Conservation (phyloP, 441 rosid genomes). For the Lepidium campestre region DNA sequence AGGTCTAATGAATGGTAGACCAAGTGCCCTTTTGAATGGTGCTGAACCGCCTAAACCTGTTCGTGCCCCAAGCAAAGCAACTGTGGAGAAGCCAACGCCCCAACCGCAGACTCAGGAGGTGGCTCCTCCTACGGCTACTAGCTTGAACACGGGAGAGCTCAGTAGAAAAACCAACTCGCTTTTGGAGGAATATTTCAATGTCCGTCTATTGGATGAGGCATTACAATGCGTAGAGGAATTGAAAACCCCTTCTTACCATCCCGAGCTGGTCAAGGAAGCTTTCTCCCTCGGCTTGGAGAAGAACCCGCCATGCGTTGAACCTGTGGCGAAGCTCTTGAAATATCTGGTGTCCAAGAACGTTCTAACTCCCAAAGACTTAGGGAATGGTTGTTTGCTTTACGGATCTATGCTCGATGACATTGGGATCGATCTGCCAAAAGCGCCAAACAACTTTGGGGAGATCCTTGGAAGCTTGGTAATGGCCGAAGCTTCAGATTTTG, state of each 20-base stretch:
- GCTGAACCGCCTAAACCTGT: constrained; percentile 38
- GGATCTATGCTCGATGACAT: constrained; percentile 73
- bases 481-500: constrained; percentile 50
- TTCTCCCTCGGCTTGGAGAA: constrained; percentile 65
- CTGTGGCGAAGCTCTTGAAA: constrained; percentile 46
- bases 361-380: constrained; percentile 45
- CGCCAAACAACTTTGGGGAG: constrained; percentile 74
- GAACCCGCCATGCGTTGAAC: constrained; percentile 62
- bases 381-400: constrained; percentile 64
- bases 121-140: constrained; percentile 30
- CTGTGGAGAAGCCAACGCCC: constrained; percentile 12
- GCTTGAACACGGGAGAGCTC: constrained; percentile 42
- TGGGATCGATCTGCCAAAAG: constrained; percentile 78
- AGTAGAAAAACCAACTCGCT: constrained; percentile 52
- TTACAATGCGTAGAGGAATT: constrained; percentile 67
- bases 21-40: constrained; percentile 59
- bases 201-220: constrained; percentile 65
- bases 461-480: constrained; percentile 57
- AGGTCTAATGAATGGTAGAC: constrained; percentile 47
- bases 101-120: constrained; percentile 24
- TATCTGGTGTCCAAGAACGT: constrained; percentile 47
- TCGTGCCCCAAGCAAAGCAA: constrained; percentile 46
- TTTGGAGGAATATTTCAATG: constrained; percentile 65
- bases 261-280: constrained; percentile 82
- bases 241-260: constrained; percentile 55